Evolutionary conservation across 73 alveolate species (phyloP), one percentile per base, ranked within the genome.

Genomic region (Paramecium sexaurelia): DNA sequence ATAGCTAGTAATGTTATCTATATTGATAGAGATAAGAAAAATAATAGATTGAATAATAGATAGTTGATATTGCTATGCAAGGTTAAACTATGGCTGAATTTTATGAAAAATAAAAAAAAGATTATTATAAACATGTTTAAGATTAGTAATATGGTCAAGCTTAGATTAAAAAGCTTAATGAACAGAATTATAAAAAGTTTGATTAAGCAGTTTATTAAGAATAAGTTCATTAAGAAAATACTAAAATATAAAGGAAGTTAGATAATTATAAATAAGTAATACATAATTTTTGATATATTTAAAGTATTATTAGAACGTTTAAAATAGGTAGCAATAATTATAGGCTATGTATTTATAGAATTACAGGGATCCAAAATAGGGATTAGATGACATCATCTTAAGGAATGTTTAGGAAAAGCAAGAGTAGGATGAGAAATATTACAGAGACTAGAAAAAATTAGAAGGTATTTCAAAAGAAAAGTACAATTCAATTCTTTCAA

Each of bases 21-120:
- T 61, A 61, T 61, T 26, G 26, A 61, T 61, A 61, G 83, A 61
- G 83, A 32, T 32, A 61, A 61, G 83, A 61, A 61, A 26, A 27
- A 32, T 61, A 29, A 29, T 19, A 32, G 29, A 29, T 61, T 29
- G 83, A 61, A 32, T 61, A 61, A 32, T n/a, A 61, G 47, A 61
- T 61, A 6, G 29, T 61, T 61, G 83, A 61, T 11, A 61, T 45
- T 61, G 83, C 83, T 1, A 61, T 26, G 11, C 9, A 13, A 29
- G 83, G 83, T 1, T 24, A 61, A 32, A 61, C 83, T 22, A 61
- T 61, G 83, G 83, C 83, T 19, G 26, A 61, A 10, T 61, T 5
- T 13, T 61, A 7, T 61, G 83, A 61, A 61, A 13, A 61, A 61
- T 32, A 61, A 61, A 61, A 61, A 29, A 61, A 61, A 24, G 83